Percentiles rank a stretch among this genome's conserved stretches.
Conservation (phyloP, 2,329 filamentous ascomycete species). For the Fusarium sp. region DNA sequence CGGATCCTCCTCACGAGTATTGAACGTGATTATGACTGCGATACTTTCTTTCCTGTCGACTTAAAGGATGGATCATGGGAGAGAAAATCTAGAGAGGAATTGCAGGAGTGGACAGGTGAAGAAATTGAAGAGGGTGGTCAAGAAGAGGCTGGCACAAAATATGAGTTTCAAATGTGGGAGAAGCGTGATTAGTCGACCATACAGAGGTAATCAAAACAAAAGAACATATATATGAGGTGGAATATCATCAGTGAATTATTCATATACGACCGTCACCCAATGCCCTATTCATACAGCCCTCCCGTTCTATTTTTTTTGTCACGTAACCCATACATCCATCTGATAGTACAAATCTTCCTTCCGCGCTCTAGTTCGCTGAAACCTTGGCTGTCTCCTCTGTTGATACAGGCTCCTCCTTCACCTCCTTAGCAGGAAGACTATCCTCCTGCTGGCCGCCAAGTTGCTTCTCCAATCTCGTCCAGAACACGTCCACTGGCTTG, state of each 20-base stretch:
- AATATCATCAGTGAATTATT: conserved; percentile 36
- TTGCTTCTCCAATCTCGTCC: conserved; percentile 55
- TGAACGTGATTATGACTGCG: conserved; percentile 76
- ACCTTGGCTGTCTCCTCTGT: conserved; percentile 29
- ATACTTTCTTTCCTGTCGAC: conserved; percentile 76
- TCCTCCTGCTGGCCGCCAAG: conserved; percentile 49
- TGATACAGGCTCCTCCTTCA: conserved; percentile 20
- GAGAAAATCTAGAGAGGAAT: conserved; percentile 59
- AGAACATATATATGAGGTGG: conserved; percentile 16
- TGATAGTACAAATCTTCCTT: conserved; percentile 41
- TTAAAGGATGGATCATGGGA: conserved; percentile 66
- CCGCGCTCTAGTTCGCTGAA: conserved; percentile 31
- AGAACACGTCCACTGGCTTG: conserved; percentile 56
- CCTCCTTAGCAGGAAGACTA: conserved; percentile 28
- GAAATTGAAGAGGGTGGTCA: conserved; percentile 64
- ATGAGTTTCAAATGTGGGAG: conserved; percentile 82
- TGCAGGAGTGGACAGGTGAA: conserved; percentile 75
- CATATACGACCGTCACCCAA: conserved; percentile 20
- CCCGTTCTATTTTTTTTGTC: conserved; percentile 20
- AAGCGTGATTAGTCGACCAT: conserved; percentile 48
- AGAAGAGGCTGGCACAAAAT: conserved; percentile 71
- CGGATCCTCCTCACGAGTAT: conserved; percentile 78
- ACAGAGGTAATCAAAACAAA: not conserved
- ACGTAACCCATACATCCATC: conserved; percentile 18
- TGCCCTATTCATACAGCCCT: conserved; percentile 38